Base-by-base conservation (phyloP, 2,329 filamentous ascomycete species). In the Ceratocystis alfenasii region DNA sequence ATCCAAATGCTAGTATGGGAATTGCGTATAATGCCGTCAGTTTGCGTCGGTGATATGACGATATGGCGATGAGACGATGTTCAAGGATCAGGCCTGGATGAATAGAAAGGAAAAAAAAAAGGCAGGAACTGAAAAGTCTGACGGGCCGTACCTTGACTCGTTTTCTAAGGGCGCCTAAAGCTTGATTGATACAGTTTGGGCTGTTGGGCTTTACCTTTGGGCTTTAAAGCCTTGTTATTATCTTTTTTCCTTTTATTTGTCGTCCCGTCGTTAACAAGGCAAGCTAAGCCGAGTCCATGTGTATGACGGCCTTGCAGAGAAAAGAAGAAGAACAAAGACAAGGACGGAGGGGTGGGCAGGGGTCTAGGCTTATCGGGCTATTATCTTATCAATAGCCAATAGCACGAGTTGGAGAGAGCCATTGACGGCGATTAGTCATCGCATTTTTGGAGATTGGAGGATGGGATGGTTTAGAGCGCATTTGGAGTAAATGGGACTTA, bases 121-220 rank as follows among this genome's bases (percentile, higher is more conserved):
- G 59, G 36, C 22, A 62, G 45, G 15, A 53, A 63, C 22, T 22
- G 45, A 63, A 63, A 63, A 46, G 20, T 48, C 12, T 59, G 55
- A 25, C 55, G n/a, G 55, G 15, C 55, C 55, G 55, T 59, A 30
- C 44, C 62, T 50, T 53, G 22, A 20, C 10, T 25, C 12, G 8
- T 36, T 63, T 50, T 63, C 20, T 2, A 15, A 5, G 15, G 55
- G 5, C 7, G 28, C 28, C 55, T 15, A n/a, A 59, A 20, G 48
- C 20, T 22, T 53, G 25, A 2, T 53, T 28, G 8, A 15, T 25
- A n/a, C 20, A 20, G 48, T 2, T 7, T 53, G 25, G 20, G 22
- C 12, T n/a, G 5, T 30, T 59, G 12, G 28, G 20, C 55, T 59
- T 36, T 33, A 15, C 22, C 17, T 59, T n/a, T 59, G 59, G 15